Conservation (phyloP, 192 early-diverging fungal genomes). For the Gryganskiella cystojenkinii region DNA sequence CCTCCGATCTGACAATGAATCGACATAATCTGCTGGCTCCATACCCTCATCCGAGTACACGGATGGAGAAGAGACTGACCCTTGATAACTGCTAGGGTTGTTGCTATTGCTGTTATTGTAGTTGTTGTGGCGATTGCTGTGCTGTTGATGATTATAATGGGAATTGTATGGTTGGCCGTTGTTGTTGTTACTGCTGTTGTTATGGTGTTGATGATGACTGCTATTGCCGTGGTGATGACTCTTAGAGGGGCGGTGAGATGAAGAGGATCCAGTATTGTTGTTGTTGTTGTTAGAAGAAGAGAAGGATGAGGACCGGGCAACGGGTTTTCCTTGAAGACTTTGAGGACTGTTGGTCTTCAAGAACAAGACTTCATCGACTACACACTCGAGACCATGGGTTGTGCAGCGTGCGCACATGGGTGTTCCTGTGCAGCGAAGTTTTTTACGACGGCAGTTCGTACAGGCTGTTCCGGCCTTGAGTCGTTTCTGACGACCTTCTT, state of each 20-base stretch:
- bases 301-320: constrained; percentile 5
- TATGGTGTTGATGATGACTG: not conserved
- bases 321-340: constrained; percentile 8
- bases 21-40: constrained; percentile 22
- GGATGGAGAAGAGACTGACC: constrained; percentile 30
- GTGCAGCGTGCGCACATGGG: constrained; percentile 42
- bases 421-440: constrained; percentile 46
- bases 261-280: constrained; percentile 3
- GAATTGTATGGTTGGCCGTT: constrained; percentile 9
- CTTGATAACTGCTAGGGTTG: constrained; percentile 16
- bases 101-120: not conserved
- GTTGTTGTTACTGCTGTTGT: not conserved
- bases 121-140: not conserved
- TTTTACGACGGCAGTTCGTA: constrained; percentile 52
- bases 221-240: not conserved
- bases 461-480: constrained; percentile 51
- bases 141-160: constrained; percentile 14
- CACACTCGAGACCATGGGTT: constrained; percentile 45
- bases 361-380: constrained; percentile 50
- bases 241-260: not conserved
- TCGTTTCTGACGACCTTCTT: constrained; percentile 39
- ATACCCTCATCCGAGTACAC: constrained; percentile 23
- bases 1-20: constrained; percentile 40
- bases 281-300: not conserved
- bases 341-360: constrained; percentile 44